Base-by-base conservation (phyloP, 176 grass and related monocot genomes). In the Triticum dicoccoides region DNA sequence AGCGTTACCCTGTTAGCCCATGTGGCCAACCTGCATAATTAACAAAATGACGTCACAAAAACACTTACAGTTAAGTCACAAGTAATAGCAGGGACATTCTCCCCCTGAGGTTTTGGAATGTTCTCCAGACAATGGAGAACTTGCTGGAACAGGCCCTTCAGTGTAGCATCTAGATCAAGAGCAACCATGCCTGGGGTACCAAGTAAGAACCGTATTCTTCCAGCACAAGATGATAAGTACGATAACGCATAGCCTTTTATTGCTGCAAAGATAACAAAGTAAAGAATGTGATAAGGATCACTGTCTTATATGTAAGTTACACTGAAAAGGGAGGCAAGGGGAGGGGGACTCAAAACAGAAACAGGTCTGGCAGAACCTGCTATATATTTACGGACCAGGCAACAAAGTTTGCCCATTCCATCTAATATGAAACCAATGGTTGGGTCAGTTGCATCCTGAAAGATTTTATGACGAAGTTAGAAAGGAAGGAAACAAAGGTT, bases 181-280 rank as follows among this genome's bases (percentile, higher is more conserved):
- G 93, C 96, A 64, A 98, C 96, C 96, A 98, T 98, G 76, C 96
- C 96, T 59, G 96, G 96, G 85, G 96, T 95, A 49, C 96, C 96
- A 88, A 98, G 90, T 86, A 98, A 96, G 86, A 96, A 98, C 45
- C 96, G 90, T 79, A 96, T 98, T 85, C 96, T 93, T 87, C 91
- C 91, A 64, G 92, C 96, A 91, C 89, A 81, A 89, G 93, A 88
- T 86, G 90, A 94, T 85, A 98, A 89, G 87, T 96, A 98, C 76
- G 96, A 98, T 73, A 98, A 84, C 62, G 96, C 96, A 80, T 94
- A 96, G 62, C 96, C 93, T 86, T 94, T 98, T 91, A 98, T 98
- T 73, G 93, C 96, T 95, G 91, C 81, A 88, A 89, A 86, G 5
- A 88, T 79, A 79, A 73, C 73, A 66, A 66, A 84, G 65, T 24